A percentile compares a stretch with the other conserved stretches of the same genome.
Evolutionary conservation across 1,284 basidiomycete genomes (phyloP).

Genomic region (Athelia psychrophila): DNA sequence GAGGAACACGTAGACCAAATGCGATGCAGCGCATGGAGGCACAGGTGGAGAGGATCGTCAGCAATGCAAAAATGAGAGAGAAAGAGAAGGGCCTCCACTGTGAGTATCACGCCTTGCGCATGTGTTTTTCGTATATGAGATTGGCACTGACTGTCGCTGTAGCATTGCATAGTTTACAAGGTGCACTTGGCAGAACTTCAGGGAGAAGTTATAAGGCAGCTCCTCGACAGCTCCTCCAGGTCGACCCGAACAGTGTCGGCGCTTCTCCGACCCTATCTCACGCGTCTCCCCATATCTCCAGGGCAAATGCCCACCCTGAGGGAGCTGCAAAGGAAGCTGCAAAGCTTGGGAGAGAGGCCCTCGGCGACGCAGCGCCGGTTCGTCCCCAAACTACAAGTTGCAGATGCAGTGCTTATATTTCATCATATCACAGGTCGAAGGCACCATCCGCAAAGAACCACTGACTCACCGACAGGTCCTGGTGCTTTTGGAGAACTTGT

Average conservation of each 20-base stretch:
- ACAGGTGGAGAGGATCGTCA: constrained; percentile 96
- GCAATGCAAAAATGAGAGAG: constrained; percentile 84
- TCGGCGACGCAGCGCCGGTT: constrained; percentile 55
- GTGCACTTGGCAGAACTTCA: constrained; percentile 93
- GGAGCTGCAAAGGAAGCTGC: constrained; percentile 69
- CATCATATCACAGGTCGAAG: constrained; percentile 38
- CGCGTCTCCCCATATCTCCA: constrained; percentile 55
- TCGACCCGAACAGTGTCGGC: constrained; percentile 52
- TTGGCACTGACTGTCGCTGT: constrained; percentile 7
- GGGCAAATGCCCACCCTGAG: constrained; percentile 46
- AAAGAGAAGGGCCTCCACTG: constrained; percentile 75
- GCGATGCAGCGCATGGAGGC: constrained; percentile 98
- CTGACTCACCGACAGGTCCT: constrained; percentile 80
- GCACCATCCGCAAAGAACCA: constrained; percentile 63
- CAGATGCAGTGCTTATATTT: background rate
- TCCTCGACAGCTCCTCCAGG: constrained; percentile 93
- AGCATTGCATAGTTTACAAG: constrained; percentile 85
- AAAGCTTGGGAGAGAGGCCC: constrained; percentile 64
- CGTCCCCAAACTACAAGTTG: constrained; percentile 12
- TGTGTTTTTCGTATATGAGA: background rate
- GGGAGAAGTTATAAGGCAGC: constrained; percentile 91
- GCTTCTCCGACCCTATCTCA: constrained; percentile 53
- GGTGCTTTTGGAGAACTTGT: constrained; percentile 81
- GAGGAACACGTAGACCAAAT: constrained; percentile 74
- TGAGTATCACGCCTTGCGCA: constrained; percentile 30